Conservation (phyloP, 2,329 filamentous ascomycete genomes). For the Neofusicoccum sp. region DNA sequence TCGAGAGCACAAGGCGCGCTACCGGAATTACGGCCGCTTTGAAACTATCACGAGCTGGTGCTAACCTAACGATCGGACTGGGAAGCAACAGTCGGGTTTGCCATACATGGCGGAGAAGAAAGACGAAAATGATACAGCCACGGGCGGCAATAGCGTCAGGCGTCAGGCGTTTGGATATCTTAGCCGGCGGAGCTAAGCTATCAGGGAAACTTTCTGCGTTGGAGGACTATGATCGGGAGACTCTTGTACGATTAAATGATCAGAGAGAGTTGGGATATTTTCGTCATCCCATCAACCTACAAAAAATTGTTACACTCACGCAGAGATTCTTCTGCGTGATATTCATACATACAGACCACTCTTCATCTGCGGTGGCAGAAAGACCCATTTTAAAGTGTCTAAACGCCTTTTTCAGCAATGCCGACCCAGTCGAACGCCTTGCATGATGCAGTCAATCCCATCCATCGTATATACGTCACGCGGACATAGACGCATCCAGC, state of each 20-base stretch:
- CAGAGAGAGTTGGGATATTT: neutral
- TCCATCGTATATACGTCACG: too few relatives aligned
- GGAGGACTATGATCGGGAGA: neutral
- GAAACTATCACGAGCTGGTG: too few relatives aligned
- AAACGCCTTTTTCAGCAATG: constrained; percentile 4
- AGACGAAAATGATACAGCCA: neutral
- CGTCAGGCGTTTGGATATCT: constrained; percentile 10
- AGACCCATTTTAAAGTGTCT: neutral
- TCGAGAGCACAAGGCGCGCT: too few relatives aligned
- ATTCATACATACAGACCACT: constrained; percentile 2
- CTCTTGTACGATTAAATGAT: neutral
- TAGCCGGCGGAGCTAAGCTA: neutral
- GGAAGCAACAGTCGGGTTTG: neutral
- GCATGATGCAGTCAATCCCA: neutral
- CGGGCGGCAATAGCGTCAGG: neutral
- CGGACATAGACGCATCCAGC: too few relatives aligned
- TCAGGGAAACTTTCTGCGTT: neutral
- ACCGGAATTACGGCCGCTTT: too few relatives aligned
- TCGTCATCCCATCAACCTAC: neutral
- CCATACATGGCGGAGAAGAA: neutral
- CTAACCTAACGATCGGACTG: neutral
- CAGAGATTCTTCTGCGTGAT: neutral
- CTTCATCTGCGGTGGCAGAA: neutral
- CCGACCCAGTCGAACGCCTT: constrained; percentile 4
- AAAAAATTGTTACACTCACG: neutral